Percentiles rank a stretch among this genome's conserved stretches.
Conservation (phyloP, 345 rosid species). For the Fremontodendron californicum region DNA sequence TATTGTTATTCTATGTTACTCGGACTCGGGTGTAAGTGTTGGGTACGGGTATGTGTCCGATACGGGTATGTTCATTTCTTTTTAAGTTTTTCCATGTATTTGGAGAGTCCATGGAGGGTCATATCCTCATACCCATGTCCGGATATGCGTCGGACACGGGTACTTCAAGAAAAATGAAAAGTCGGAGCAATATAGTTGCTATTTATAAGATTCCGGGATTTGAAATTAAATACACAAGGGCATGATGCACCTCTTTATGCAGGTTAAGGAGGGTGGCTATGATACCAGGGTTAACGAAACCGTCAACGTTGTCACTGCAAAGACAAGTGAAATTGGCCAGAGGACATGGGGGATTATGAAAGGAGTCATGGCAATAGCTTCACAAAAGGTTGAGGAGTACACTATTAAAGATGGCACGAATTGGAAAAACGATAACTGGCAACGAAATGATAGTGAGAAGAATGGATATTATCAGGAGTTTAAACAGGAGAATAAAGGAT, state of each 20-base stretch:
- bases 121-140: too few species aligned
- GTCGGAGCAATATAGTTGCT: too few species aligned
- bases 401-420: constrained; percentile 65
- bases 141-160: too few species aligned
- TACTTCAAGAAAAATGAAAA: too few species aligned
- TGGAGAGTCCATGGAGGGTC: too few species aligned
- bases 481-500: constrained; percentile 50
- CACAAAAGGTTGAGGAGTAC: constrained; percentile 83
- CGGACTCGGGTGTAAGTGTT: too few species aligned
- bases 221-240: neutral
- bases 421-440: constrained; percentile 54
- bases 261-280: constrained; percentile 90
- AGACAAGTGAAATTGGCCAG: constrained; percentile 90
- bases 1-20: too few species aligned
- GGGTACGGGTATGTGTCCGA: too few species aligned
- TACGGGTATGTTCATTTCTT: too few species aligned
- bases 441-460: constrained; percentile 43
- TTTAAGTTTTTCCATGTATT: too few species aligned
- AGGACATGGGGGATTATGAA: constrained; percentile 98
- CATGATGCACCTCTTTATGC: constrained; percentile 18
- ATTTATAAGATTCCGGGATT: neutral
- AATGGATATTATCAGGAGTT: constrained; percentile 66
- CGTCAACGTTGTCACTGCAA: constrained; percentile 74
- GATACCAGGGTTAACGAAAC: constrained; percentile 87
- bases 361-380: constrained; percentile 84